Conservation (phyloP, 2,329 filamentous ascomycete species). For the Teratosphaeria nubilosa region DNA sequence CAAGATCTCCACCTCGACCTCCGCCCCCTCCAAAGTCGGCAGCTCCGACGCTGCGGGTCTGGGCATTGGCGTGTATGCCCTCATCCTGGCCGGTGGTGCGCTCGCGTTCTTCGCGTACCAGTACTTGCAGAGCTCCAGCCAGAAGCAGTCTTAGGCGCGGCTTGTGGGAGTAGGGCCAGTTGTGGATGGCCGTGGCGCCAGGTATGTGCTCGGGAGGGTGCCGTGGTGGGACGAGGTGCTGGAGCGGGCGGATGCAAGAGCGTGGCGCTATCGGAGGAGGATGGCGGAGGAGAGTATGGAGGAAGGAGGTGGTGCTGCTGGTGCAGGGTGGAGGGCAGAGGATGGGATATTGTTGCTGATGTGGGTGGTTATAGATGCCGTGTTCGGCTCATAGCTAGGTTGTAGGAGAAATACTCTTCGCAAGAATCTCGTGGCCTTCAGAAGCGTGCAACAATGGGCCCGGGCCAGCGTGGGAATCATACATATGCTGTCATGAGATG, state of each 20-base stretch:
- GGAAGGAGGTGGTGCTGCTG: neutral
- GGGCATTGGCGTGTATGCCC: constrained; percentile 70
- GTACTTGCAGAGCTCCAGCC: constrained; percentile 57
- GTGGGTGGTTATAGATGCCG: neutral
- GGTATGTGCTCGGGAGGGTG: neutral
- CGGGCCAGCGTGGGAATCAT: no score
- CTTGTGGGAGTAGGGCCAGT: neutral
- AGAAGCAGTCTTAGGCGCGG: constrained; percentile 19
- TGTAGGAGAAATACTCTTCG: neutral
- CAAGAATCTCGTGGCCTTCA: no score
- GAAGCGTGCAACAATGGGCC: no score
- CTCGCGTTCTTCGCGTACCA: constrained; percentile 75
- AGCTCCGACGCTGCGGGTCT: constrained; percentile 39
- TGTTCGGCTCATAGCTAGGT: neutral
- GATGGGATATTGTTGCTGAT: neutral
- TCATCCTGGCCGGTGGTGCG: constrained; percentile 67
- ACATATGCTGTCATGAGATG: no score
- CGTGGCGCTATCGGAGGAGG: neutral
- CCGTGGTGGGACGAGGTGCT: neutral
- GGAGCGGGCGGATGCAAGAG: neutral
- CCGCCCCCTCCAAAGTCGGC: constrained; percentile 38
- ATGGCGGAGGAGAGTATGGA: neutral
- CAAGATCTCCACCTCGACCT: constrained; percentile 46
- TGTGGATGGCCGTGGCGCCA: neutral
- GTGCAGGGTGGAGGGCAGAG: neutral